Evolutionary conservation across 371 early-diverging fungal genomes (phyloP).

Genomic region (Rhizopus delemar): DNA sequence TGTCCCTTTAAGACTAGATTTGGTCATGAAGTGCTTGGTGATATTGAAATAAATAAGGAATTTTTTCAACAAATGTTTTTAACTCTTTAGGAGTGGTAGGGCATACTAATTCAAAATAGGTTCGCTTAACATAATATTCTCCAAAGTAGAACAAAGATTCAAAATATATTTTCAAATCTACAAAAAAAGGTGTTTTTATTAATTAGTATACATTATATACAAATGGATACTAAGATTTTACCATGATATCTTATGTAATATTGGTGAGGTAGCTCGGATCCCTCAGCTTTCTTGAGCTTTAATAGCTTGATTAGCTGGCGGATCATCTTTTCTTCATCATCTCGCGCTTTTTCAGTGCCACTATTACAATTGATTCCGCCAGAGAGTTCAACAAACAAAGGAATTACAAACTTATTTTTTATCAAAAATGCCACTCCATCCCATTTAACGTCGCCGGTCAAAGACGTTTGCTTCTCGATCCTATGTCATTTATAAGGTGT

Average conservation of each 20-base stretch:
- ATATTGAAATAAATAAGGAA: slow-evolving; percentile 10
- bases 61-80: slow-evolving; percentile 7
- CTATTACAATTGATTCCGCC: slow-evolving; percentile 11
- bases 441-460: slow-evolving; percentile 17
- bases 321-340: slow-evolving; percentile 18
- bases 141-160: slow-evolving; percentile 12
- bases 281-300: slow-evolving; percentile 15
- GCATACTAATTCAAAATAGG: slow-evolving; percentile 5
- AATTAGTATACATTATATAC: slow-evolving; percentile 4
- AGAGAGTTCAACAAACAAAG: slow-evolving; percentile 20
- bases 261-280: slow-evolving; percentile 7
- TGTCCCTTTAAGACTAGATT: too few species aligned
- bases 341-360: slow-evolving; percentile 8
- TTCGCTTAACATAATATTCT: slow-evolving; percentile 8
- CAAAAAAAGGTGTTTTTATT: slow-evolving; percentile 2
- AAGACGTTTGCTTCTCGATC: slow-evolving; percentile 13
- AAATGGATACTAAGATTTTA: slow-evolving; percentile 6
- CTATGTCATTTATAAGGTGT: slow-evolving; percentile 14
- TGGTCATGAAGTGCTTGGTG: slow-evolving; percentile 10
- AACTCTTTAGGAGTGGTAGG: slow-evolving; percentile 3
- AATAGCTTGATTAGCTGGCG: slow-evolving; percentile 12
- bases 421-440: slow-evolving; percentile 19
- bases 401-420: slow-evolving; percentile 11
- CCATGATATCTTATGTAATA: slow-evolving; percentile 12
- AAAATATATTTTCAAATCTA: slow-evolving; percentile 9